Base-by-base conservation (phyloP, 2,329 filamentous ascomycete species). In the Ascochyta pisi region DNA sequence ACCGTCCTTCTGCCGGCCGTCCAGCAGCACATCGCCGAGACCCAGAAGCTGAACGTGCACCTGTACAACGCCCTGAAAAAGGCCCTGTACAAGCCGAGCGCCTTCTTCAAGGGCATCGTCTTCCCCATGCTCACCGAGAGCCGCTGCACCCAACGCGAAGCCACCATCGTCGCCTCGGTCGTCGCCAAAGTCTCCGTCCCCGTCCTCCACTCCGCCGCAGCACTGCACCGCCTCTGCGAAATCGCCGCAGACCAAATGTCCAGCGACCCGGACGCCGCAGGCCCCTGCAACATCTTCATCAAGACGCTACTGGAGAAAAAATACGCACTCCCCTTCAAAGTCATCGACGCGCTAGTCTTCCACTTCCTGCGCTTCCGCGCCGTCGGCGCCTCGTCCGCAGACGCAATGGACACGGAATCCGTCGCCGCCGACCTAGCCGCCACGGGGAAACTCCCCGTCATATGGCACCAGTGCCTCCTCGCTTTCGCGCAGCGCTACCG, bases 101-200 rank as follows among this genome's bases (percentile, higher is more conserved):
- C 93, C 16, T 99, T 96, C 78, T 99, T 99, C 84, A 96, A 97
- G 76, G 95, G 93, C 4, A 87, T 99, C 65, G 82, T 99, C 15
- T 98, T 98, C 73, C 95, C 95, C 0, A 84, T 99, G 16, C 88
- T 96, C 9, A 86, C 85, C 8, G 90, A 88, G 46, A 91, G 92
- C 26, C 92, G 89, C n/a, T 97, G 93, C 79, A 96, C 93, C 0
- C 79, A 98, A 46, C 87, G 93, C 46, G 95, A 99, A 77, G 95
- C 95, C 5, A 88, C 92, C 66, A 98, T 99, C 64, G 86, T 99
- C 38, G 91, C 90, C 3, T 92, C 89, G 8, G 93, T 96, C 1
- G 84, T 99, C 42, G 86, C 89, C 6, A 84, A 93, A 56, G 88
- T 97, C 16, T 92, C 90, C 3, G 89, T 98, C 16, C 95, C 92